Evolutionary conservation across 768 basidiomycete genomes (phyloP), one percentile per base, ranked within the genome.

Genomic region (Neoboletus brunneissimus): DNA sequence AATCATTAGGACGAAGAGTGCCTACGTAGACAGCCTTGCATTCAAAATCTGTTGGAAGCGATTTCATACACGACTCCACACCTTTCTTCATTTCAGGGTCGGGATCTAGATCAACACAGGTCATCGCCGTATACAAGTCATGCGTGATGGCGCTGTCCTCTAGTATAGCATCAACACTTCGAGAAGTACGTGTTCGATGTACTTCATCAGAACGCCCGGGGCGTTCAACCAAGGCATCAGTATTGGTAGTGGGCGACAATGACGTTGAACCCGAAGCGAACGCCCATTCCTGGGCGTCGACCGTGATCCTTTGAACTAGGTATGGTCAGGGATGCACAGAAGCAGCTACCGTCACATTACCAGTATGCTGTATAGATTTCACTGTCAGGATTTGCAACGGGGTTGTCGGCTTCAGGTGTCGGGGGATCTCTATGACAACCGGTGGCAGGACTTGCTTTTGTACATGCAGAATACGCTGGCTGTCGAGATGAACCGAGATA

Each of bases 91-190:
- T 57, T 22, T 62, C 51, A 9, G 60, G 43, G 18, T 57, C 32
- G 6, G n/a, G 10, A 5, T 10, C 4, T 8, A 53, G 20, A 52
- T 46, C 16, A 23, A 61, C 60, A 13, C 16, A 6, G 16, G 38
- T 45, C 16, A 6, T 42, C 45, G 60, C 60, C 2, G 50, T 61
- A 25, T 61, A 61, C 13, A 61, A 35, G 10, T 59, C 58, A 49
- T 59, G 51, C 4, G 11, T 41, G 25, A 59, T 38, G 4, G 20
- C 16, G 32, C 45, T 56, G 7, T 37, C 60, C 11, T 31, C 22
- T 5, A 25, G 7, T 25, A 51, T 46, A n/a, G 37, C 1, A 23
- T 45, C 20, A 12, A 12, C 2, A 23, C 10, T 40, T 13, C 12
- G 34, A 35, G 20, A 32, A 11, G 34, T 16, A 12, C 11, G 10